These are phyloP conservation scores for Aurifilum marmelostoma DNA, from an alignment of 2,329 filamentous ascomycete genomes.

Conservation along the genomic window DNA sequence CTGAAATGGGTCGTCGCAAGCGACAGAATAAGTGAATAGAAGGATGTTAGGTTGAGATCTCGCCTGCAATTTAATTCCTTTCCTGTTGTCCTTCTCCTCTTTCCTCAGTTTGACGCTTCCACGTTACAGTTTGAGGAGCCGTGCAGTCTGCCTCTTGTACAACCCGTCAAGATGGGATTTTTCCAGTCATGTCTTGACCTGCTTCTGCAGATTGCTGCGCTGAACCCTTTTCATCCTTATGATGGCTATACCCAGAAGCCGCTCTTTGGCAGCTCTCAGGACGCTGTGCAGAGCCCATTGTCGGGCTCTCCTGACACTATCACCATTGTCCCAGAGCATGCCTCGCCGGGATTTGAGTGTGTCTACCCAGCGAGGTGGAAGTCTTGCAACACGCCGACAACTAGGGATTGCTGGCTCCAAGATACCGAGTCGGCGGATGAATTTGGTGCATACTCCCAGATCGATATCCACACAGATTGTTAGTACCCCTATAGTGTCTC, in stretches of 20 bases:
- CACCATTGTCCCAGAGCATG: constrained; percentile 18
- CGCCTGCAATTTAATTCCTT: not conserved
- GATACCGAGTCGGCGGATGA: constrained; percentile 20
- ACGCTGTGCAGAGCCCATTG: constrained; percentile 8
- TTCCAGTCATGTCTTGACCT: constrained; percentile 22
- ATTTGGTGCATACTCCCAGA: constrained; percentile 24
- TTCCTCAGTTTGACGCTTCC: not conserved
- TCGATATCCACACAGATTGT: constrained; percentile 28
- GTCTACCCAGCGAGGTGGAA: constrained; percentile 25
- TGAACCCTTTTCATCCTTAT: constrained; percentile 19
- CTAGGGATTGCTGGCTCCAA: constrained; percentile 27
- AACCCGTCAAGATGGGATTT: constrained; percentile 24
- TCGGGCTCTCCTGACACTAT: not conserved
- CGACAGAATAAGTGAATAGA: not conserved
- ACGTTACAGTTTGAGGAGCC: not conserved
- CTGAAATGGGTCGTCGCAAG: not conserved
- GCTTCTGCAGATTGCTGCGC: constrained; percentile 19
- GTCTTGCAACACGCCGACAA: constrained; percentile 18
- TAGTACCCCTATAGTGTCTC: not conserved
- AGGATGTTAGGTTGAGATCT: not conserved
- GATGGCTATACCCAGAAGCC: constrained; percentile 19
- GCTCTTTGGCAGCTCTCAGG: constrained; percentile 9
- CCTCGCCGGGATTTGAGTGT: constrained; percentile 25
- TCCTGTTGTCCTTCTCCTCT: not conserved
- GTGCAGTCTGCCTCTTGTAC: not conserved